A percentile compares a stretch with the other conserved stretches of the same genome.
Evolutionary conservation across 164 flowering plant species (phyloP).

Genomic region (Santalum album): DNA sequence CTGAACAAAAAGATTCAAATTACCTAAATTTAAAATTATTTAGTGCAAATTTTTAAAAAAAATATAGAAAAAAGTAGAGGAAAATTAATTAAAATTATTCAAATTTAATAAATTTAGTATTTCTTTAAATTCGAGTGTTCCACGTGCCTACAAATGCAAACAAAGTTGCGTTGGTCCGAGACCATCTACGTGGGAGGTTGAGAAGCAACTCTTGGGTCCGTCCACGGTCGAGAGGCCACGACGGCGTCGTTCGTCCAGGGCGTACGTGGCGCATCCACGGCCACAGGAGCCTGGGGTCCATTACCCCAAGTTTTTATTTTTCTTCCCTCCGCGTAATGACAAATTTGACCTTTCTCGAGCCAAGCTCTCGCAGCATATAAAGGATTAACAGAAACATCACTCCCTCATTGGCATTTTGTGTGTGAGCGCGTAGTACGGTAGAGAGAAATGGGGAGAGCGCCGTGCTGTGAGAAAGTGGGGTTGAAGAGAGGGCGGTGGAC

Average conservation of each 20-base stretch:
- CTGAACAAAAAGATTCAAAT: no score
- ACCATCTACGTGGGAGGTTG: neutral
- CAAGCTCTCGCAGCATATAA: neutral
- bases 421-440: neutral
- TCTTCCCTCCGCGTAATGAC: neutral
- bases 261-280: neutral
- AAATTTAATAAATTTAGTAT: no score
- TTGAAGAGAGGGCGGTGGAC: slow-evolving; percentile 88
- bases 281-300: neutral
- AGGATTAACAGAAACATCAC: neutral
- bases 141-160: no score
- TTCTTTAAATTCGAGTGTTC: no score
- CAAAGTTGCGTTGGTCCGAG: no score
- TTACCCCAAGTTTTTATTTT: neutral
- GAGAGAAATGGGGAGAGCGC: slow-evolving; percentile 72
- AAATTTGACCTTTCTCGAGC: neutral
- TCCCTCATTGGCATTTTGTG: neutral
- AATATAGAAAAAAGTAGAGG: no score
- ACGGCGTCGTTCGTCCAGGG: neutral
- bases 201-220: neutral
- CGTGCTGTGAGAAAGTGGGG: slow-evolving; percentile 90
- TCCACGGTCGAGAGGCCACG: neutral
- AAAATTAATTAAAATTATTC: no score
- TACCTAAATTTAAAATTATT: no score
- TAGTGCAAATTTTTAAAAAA: no score